Base-by-base conservation (phyloP, 2,329 filamentous ascomycete species). In the Sporothrix dimorphospora region DNA sequence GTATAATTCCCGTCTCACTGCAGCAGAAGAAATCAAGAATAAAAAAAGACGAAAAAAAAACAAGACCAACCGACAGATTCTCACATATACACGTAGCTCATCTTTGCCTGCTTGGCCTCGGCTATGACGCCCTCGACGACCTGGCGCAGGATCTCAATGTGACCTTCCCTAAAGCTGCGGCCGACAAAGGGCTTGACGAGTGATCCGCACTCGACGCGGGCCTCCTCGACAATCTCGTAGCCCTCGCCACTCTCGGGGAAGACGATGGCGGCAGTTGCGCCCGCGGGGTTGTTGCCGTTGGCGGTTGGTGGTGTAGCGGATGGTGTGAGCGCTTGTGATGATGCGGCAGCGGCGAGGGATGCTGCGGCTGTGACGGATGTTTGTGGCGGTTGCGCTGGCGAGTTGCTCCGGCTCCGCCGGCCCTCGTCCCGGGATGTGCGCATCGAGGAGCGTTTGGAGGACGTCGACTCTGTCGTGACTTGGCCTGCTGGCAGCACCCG, bases 171-270 rank as follows among this genome's bases (percentile, higher is more conserved):
- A 66, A 81, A 79, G 53, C 76, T 78, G 70, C 74, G 76, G 57
- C 76, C 76, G 57, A 82, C 80, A 74, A 82, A 81, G 5, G 78
- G 79, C 75, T 78, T 80, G 49, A 81, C 75, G 4, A 81, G 70
- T 2, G 75, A 47, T n/a, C 75, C 74, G 76, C 81, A 82, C 75
- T 79, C 77, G 40, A 81, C 76, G 21, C 70, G 75, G 11, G 80
- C 78, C 30, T 78, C 76, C 74, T 82, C 81, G 14, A 81, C 78
- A 40, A 81, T 76, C 75, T 79, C 79, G 71, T 77, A 81, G n/a
- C 76, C 77, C 19, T 63, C 38, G 51, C 70, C 30, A 12, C 27
- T 38, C n/a, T 34, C 40, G 6, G 63, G 63, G 19, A 66, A 66
- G 12, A 45, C 8, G 27, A 12, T 34, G 66, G 42, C 38, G 2